Evolutionary conservation across 257 asterid species (phyloP).

Genomic region (Linaria vulgaris): DNA sequence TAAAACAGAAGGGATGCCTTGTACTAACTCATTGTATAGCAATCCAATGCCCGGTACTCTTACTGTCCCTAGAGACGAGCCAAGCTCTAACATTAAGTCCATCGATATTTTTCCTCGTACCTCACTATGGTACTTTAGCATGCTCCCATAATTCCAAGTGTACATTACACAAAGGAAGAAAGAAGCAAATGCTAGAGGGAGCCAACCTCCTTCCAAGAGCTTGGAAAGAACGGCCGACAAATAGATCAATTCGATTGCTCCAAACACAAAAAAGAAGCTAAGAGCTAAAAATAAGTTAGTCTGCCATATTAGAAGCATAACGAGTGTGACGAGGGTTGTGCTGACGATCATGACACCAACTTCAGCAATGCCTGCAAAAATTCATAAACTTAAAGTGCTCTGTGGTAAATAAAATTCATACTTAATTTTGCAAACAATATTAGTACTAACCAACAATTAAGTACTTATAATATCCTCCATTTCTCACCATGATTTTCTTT

Average conservation of each 20-base stretch:
- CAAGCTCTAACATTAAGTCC: slow-evolving; percentile 79
- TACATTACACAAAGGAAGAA: slow-evolving; percentile 82
- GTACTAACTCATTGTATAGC: slow-evolving; percentile 84
- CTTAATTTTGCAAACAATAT: not conserved
- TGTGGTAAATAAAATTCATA: too few species aligned
- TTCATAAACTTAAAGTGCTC: too few species aligned
- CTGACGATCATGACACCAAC: slow-evolving; percentile 97
- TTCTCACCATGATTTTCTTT: too few species aligned
- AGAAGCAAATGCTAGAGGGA: slow-evolving; percentile 76
- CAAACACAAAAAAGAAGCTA: slow-evolving; percentile 70
- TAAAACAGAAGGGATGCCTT: slow-evolving; percentile 84
- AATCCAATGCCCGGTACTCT: slow-evolving; percentile 91
- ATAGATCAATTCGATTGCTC: slow-evolving; percentile 72
- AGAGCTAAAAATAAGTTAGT: slow-evolving; percentile 66
- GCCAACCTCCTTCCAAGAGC: slow-evolving; percentile 94
- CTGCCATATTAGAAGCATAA: slow-evolving; percentile 93
- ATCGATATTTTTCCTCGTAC: slow-evolving; percentile 74
- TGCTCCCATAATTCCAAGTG: slow-evolving; percentile 92
- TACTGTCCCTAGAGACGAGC: slow-evolving; percentile 75
- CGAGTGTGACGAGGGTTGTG: slow-evolving; percentile 79
- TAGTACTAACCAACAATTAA: too few species aligned
- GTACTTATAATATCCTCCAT: too few species aligned
- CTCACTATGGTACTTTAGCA: slow-evolving; percentile 79
- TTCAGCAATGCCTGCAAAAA: slow-evolving; percentile 78
- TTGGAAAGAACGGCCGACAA: slow-evolving; percentile 82